Conservation (phyloP, 2,329 filamentous ascomycete genomes). For the Alternaria brassicicola region DNA sequence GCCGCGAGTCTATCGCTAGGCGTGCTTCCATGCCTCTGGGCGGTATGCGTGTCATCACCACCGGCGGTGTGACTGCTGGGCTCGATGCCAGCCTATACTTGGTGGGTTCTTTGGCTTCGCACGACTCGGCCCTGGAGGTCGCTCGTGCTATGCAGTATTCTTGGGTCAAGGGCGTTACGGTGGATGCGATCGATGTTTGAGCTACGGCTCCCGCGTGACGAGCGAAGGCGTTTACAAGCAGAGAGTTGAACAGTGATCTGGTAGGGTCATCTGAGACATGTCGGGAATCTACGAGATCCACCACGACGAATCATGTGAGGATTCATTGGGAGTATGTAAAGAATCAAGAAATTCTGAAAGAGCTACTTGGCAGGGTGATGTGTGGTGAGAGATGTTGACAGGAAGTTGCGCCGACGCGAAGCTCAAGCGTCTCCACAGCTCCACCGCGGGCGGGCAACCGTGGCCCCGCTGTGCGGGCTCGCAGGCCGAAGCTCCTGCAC, state of each 20-base stretch:
- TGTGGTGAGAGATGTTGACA: background rate
- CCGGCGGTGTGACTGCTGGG: conserved; percentile 78
- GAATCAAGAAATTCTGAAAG: conserved; percentile 5
- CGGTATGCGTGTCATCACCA: conserved; percentile 75
- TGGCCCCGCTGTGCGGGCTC: background rate
- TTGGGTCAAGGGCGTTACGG: conserved; percentile 85
- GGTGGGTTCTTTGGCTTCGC: conserved; percentile 79
- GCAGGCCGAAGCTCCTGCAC: background rate
- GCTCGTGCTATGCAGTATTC: conserved; percentile 78
- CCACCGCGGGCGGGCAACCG: background rate
- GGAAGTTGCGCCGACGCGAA: background rate
- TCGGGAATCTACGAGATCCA: conserved; percentile 37
- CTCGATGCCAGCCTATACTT: conserved; percentile 85
- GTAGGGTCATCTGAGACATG: conserved; percentile 28
- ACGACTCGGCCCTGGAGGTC: conserved; percentile 76
- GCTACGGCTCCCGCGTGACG: conserved; percentile 25
- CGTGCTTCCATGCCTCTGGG: conserved; percentile 76
- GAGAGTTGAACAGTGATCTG: conserved; percentile 30
- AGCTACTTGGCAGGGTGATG: background rate
- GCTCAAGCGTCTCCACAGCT: conserved; percentile 7
- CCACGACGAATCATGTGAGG: conserved; percentile 37
- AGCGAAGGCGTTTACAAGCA: conserved; percentile 34
- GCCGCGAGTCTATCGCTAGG: conserved; percentile 80
- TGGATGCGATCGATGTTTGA: conserved; percentile 84
- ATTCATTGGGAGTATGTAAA: conserved; percentile 30